These are phyloP conservation scores for Penicillium sp. DNA, from an alignment of 2,329 filamentous ascomycete genomes.

Conservation along the genomic window DNA sequence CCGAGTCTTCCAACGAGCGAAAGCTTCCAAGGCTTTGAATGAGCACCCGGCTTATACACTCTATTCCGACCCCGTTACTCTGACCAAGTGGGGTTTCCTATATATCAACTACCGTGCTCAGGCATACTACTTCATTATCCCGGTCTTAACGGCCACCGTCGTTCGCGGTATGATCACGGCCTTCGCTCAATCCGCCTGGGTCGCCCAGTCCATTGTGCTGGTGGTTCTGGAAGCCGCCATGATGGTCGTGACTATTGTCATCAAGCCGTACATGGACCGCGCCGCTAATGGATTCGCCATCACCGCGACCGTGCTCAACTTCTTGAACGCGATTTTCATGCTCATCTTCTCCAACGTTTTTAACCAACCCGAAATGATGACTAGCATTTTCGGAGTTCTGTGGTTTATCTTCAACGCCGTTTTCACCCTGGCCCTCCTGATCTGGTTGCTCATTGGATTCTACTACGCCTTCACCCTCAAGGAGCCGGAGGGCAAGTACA, in stretches of 20 bases:
- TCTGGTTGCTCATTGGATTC: conserved; percentile 77
- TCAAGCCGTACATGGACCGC: conserved; percentile 98
- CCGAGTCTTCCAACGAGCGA: conserved; percentile 87
- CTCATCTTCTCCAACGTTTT: conserved; percentile 87
- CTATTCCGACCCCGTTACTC: conserved; percentile 85
- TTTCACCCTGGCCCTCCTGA: conserved; percentile 77
- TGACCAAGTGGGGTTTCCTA: conserved; percentile 98
- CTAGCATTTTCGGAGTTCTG: conserved; percentile 82
- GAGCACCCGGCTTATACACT: conserved; percentile 96
- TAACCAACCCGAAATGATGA: conserved; percentile 76
- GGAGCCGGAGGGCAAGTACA: conserved; percentile 91
- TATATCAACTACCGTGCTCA: conserved; percentile 96
- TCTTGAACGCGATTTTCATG: conserved; percentile 84
- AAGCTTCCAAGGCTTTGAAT: conserved; percentile 83
- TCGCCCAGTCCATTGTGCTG: conserved; percentile 78
- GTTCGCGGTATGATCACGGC: conserved; percentile 86
- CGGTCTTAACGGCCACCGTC: conserved; percentile 72
- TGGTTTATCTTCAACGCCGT: conserved; percentile 85
- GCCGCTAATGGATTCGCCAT: conserved; percentile 97
- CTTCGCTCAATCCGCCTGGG: conserved; percentile 69
- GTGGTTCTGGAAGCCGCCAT: conserved; percentile 78
- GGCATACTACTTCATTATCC: conserved; percentile 91
- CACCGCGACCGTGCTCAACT: conserved; percentile 82
- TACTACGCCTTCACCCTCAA: conserved; percentile 81
- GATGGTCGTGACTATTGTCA: conserved; percentile 74